Percentiles rank a stretch among this genome's conserved stretches.
These are phyloP conservation scores for Calonectria multiphialidica DNA, from an alignment of 2,329 filamentous ascomycete genomes.

Conservation along the genomic window DNA sequence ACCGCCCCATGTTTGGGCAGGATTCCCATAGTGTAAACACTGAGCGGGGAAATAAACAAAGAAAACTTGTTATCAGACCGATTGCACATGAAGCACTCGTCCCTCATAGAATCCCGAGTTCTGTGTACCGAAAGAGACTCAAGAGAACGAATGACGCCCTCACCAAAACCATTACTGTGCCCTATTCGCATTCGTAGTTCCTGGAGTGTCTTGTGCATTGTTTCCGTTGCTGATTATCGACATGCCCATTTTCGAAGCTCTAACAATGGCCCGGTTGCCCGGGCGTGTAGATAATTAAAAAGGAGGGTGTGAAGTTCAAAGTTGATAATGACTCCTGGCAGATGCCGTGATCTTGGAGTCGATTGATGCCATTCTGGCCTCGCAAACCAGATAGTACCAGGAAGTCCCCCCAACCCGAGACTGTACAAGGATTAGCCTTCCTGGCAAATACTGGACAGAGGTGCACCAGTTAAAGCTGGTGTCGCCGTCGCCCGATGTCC, in stretches of 20 bases:
- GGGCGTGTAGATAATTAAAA: neutral
- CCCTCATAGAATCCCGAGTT: neutral
- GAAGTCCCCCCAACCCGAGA: neutral
- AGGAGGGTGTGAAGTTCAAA: neutral
- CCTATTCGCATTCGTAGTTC: neutral
- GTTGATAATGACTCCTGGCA: neutral
- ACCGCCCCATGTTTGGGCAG: constrained; percentile 14
- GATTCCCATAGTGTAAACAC: constrained; percentile 15
- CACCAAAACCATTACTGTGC: neutral
- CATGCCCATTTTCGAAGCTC: neutral
- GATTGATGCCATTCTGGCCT: neutral
- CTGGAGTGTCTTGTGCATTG: neutral
- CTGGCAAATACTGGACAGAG: neutral
- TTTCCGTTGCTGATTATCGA: constrained; percentile 1
- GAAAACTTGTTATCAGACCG: neutral
- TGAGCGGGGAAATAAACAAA: neutral
- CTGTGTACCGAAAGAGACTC: neutral
- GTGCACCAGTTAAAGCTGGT: neutral
- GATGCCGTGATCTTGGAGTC: neutral
- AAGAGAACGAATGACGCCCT: neutral
- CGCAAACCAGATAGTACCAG: neutral
- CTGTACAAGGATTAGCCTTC: neutral
- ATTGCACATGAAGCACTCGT: neutral
- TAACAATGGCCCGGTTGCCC: neutral
- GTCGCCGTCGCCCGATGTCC: too few species aligned